Conservation (phyloP, 768 basidiomycete species). For the Mycena rebaudengoi region DNA sequence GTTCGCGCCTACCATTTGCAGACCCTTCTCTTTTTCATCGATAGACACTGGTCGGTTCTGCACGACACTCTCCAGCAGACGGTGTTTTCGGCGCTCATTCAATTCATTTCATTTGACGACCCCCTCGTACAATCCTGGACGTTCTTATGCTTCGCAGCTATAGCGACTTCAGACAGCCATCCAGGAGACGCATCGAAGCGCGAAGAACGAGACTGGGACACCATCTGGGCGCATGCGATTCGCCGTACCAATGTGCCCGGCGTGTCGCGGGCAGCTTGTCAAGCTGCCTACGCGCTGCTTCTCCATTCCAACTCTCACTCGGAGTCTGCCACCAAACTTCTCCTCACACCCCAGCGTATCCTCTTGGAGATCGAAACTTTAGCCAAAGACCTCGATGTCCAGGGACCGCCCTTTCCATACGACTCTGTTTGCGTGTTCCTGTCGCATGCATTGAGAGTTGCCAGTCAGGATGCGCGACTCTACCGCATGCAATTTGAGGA, state of each 20-base stretch:
- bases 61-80: conserved; percentile 65
- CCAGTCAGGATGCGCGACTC: conserved; percentile 82
- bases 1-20: conserved; percentile 68
- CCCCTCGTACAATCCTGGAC: conserved; percentile 81
- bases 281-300: conserved; percentile 67
- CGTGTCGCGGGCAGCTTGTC: conserved; percentile 84
- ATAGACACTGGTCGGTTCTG: conserved; percentile 75
- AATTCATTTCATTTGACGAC: conserved; percentile 73
- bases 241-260: conserved; percentile 74
- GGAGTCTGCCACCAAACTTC: conserved; percentile 31
- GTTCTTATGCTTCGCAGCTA: conserved; percentile 80
- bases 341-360: conserved; percentile 64
- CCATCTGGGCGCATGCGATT: conserved; percentile 84
- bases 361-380: conserved; percentile 81
- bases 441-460: conserved; percentile 69
- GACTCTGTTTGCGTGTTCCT: conserved; percentile 93
- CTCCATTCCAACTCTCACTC: conserved; percentile 39
- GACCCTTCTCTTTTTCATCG: conserved; percentile 84
- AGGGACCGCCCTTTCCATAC: conserved; percentile 86
- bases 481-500: conserved; percentile 90
- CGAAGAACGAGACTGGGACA: conserved; percentile 68
- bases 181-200: conserved; percentile 2
- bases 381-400: conserved; percentile 85
- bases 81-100: conserved; percentile 63
- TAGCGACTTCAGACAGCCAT: conserved; percentile 60